phyloP scores from a whole-genome alignment of 1,284 basidiomycete species.

The Ustanciosporium gigantosporum region DNA sequence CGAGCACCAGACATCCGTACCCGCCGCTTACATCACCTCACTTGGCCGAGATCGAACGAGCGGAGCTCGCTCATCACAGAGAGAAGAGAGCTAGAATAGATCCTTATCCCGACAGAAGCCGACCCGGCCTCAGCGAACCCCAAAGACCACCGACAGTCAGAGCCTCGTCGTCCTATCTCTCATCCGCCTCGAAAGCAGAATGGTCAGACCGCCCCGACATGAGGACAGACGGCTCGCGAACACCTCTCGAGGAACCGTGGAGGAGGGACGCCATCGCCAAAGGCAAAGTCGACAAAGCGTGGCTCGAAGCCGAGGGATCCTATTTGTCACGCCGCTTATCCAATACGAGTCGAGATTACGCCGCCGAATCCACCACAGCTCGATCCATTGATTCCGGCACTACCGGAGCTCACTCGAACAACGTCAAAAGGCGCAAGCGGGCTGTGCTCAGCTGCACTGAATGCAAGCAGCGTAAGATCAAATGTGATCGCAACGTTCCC shows the following conservation, averaged over 20 bases:
- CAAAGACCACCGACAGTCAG: no score
- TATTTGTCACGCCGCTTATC: no score
- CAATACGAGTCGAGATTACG: no score
- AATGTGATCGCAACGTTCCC: conserved; percentile 47
- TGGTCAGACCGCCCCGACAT: no score
- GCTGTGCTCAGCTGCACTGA: conserved; percentile 45
- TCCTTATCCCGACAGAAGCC: conserved; percentile 10
- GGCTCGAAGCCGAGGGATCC: neutral
- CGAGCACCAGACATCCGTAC: neutral
- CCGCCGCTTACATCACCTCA: neutral
- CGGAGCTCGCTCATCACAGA: conserved; percentile 4
- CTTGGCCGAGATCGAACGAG: neutral
- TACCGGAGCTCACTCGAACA: conserved; percentile 8
- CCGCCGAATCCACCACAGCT: conserved; percentile 10
- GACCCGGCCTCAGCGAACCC: no score
- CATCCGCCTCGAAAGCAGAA: no score
- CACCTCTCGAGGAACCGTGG: neutral
- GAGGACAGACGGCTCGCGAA: no score
- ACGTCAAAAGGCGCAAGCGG: conserved; percentile 37
- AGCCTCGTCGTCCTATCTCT: no score
- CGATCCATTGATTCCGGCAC: conserved; percentile 7
- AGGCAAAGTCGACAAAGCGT: neutral
- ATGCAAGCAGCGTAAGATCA: conserved; percentile 50
- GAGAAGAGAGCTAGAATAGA: conserved; percentile 30
- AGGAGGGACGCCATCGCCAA: neutral